Evolutionary conservation across 768 basidiomycete species (phyloP).

Genomic region (Lactifluus rugatus): DNA sequence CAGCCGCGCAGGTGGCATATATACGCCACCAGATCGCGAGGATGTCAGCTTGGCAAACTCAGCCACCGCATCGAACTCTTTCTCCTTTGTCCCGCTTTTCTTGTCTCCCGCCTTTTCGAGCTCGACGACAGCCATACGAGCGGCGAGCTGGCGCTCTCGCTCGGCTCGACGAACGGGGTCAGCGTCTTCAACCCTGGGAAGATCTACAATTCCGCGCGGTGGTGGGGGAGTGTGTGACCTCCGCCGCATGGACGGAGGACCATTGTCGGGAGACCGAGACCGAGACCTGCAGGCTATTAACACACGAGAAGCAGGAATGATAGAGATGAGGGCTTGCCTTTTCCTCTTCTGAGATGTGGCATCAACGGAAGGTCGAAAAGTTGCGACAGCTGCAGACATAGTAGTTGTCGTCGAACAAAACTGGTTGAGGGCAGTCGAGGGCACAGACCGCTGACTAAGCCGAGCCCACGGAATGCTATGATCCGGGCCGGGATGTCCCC

Average conservation of each 20-base stretch:
- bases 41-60: slow-evolving; percentile 83
- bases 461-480: neutral
- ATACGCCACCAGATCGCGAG: slow-evolving; percentile 86
- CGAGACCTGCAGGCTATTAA: slow-evolving; percentile 23
- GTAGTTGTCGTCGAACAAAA: neutral
- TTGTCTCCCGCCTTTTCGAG: slow-evolving; percentile 46
- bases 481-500: no score
- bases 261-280: slow-evolving; percentile 27
- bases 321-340: neutral
- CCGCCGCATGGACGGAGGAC: slow-evolving; percentile 35
- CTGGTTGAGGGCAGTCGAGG: neutral
- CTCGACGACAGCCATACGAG: slow-evolving; percentile 57
- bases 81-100: slow-evolving; percentile 27
- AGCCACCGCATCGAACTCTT: slow-evolving; percentile 61
- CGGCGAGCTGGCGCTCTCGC: slow-evolving; percentile 71
- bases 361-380: neutral
- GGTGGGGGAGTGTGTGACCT: slow-evolving; percentile 33
- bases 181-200: slow-evolving; percentile 53
- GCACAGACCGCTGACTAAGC: slow-evolving; percentile 5
- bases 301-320: neutral
- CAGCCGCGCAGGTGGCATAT: slow-evolving; percentile 93
- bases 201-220: slow-evolving; percentile 26
- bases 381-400: slow-evolving; percentile 8
- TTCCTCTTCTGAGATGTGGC: slow-evolving; percentile 14
- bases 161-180: slow-evolving; percentile 70